phyloP scores from a whole-genome alignment of 140 eudicot species.

The Bidens hawaiensis region DNA sequence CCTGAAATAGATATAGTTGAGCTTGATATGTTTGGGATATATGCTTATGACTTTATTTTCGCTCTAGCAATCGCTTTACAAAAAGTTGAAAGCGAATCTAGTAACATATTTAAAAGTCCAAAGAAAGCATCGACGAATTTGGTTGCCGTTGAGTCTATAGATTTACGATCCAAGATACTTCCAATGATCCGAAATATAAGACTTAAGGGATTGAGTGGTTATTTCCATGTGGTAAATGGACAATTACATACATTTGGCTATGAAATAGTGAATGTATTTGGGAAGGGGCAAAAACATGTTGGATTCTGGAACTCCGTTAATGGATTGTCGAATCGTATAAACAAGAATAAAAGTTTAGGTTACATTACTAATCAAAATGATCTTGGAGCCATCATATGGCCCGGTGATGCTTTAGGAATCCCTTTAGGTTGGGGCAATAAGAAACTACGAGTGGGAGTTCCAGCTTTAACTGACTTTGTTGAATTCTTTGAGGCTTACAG shows the following conservation, averaged over 20 bases:
- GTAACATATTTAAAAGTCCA: not conserved
- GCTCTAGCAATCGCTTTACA: conserved; percentile 42
- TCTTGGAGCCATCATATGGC: conserved; percentile 51
- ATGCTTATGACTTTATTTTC: conserved; percentile 40
- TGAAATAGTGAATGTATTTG: conserved; percentile 47
- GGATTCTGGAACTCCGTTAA: conserved; percentile 39
- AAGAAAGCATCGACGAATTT: conserved; percentile 20
- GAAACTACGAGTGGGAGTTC: conserved; percentile 42
- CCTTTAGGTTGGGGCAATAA: conserved; percentile 56
- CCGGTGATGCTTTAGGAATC: conserved; percentile 40
- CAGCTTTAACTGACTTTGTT: conserved; percentile 28
- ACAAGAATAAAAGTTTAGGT: too few relatives aligned
- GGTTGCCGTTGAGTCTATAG: conserved; percentile 40
- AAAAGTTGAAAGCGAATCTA: not conserved
- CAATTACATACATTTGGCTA: conserved; percentile 31
- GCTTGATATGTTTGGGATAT: conserved; percentile 36
- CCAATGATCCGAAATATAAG: conserved; percentile 21
- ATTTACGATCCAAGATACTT: conserved; percentile 33
- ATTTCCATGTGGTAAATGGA: conserved; percentile 37
- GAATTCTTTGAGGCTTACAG: conserved; percentile 32
- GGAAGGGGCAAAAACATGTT: conserved; percentile 16
- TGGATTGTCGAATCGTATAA: conserved; percentile 33
- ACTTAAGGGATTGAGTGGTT: conserved; percentile 42
- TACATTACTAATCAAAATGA: not conserved
- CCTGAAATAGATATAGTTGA: too few relatives aligned